Percentiles rank a stretch among this genome's conserved stretches.
These are phyloP conservation scores for Phoma sp. DNA, from an alignment of 2,329 filamentous ascomycete species.

Conservation along the genomic window DNA sequence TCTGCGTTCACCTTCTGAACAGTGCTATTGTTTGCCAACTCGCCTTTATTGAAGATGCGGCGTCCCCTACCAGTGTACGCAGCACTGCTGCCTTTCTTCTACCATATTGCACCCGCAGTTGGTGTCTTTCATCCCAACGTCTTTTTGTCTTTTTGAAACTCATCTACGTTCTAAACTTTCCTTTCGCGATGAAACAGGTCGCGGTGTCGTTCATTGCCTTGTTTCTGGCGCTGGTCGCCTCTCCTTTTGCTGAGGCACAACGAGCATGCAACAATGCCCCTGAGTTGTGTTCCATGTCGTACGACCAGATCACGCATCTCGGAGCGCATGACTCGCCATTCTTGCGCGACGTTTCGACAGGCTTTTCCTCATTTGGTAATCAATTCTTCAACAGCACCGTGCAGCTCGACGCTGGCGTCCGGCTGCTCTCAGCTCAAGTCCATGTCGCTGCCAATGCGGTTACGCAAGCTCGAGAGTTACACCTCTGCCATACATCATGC, in stretches of 20 bases:
- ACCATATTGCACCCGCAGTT: neutral
- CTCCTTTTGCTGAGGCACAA: constrained; percentile 4
- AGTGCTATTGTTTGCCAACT: constrained; percentile 14
- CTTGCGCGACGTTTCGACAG: constrained; percentile 65
- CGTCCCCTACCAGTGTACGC: constrained; percentile 1
- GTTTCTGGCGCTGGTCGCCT: constrained; percentile 19
- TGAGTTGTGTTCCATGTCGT: constrained; percentile 69
- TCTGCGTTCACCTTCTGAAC: constrained; percentile 13
- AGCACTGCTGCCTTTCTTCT: constrained; percentile 5
- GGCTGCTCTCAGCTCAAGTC: constrained; percentile 73
- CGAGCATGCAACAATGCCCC: constrained; percentile 79
- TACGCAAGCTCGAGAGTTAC: constrained; percentile 52
- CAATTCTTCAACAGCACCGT: constrained; percentile 74
- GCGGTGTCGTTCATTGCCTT: constrained; percentile 4
- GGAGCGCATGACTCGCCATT: constrained; percentile 77
- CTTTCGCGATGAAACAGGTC: constrained; percentile 9
- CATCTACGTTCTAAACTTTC: neutral
- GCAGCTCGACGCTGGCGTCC: constrained; percentile 73
- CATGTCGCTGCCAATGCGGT: constrained; percentile 60
- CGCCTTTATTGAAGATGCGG: constrained; percentile 3
- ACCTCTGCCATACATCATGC: constrained; percentile 73
- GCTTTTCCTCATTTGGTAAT: constrained; percentile 68
- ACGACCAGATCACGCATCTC: constrained; percentile 76
- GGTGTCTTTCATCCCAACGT: neutral
- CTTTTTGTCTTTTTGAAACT: neutral